Evolutionary conservation across 2,329 filamentous ascomycete genomes (phyloP), one percentile per base, ranked within the genome.

Genomic region (Pseudogymnoascus sp.): DNA sequence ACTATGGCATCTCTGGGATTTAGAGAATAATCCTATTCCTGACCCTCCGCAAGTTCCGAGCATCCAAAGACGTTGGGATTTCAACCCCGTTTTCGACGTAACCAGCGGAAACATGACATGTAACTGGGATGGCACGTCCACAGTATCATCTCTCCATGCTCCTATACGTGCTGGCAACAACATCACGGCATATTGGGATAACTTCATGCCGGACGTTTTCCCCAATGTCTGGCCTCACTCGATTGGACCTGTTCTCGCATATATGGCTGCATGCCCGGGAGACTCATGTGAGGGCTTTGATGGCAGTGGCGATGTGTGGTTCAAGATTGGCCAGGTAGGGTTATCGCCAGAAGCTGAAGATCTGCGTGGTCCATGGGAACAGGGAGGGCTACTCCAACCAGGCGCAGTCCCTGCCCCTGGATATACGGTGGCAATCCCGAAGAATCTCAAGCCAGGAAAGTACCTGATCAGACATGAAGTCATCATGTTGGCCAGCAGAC

Each of bases 391-490:
- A 35, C 58, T 60, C 16, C 43, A 54, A 18, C 43, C 43, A n/a
- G 43, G 25, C 8, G 43, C 1, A 18, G 25, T 1, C 3, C 37
- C 25, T 18, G 28, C 36, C 4, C 54, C 43, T 30, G 39, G 58
- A 4, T 54, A 60, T 18, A 36, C 39, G 14, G 61, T 63, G 11
- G 57, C 38, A 7, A 61, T 64, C 14, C 61, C 63, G n/a, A 58
- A 35, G 25, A 50, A 41, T 14, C 39, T 61, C 12, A 61, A 60
- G 38, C 7, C 59, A 14, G 59, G 63, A 20, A 59, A 43, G 4
- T 63, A 64, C 57, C 22, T 64, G 59, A 63, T 64, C 2, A 59
- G 61, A 25, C 63, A 64, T 38, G 61, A 63, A 43, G 38, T 63
- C 2, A 58, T 64, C 18, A 63, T 47, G 59, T 38, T 61, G 22